phyloP scores from a whole-genome alignment of 225 moss, liverwort and hornwort genomes.

The Marchantia paleacea region DNA sequence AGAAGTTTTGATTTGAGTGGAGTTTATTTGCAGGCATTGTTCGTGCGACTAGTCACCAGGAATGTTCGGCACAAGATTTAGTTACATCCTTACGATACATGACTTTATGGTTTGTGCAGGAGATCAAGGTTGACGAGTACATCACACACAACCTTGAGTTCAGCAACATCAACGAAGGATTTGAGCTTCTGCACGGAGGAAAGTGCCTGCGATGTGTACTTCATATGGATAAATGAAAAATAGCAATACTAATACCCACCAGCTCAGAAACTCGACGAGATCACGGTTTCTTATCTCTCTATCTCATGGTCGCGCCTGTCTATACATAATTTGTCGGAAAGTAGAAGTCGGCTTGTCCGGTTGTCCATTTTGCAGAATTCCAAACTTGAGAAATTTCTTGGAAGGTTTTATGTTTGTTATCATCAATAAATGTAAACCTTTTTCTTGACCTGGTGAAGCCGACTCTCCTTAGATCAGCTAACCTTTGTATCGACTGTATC shows the following conservation, averaged over 20 bases:
- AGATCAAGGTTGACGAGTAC: slow-evolving; percentile 55
- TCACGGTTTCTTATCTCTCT: not conserved
- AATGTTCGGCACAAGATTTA: no score
- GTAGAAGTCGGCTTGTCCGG: not conserved
- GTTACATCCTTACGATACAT: not conserved
- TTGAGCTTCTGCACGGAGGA: slow-evolving; percentile 41
- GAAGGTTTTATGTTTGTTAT: not conserved
- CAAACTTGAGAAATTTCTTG: not conserved
- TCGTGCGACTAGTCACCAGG: no score
- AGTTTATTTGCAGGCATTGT: no score
- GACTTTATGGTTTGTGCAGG: slow-evolving; percentile 26
- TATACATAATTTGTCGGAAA: not conserved
- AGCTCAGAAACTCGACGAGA: not conserved
- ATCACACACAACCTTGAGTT: slow-evolving; percentile 48
- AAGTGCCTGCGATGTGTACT: slow-evolving; percentile 48
- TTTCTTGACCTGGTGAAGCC: not conserved
- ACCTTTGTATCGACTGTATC: no score
- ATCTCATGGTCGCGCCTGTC: not conserved
- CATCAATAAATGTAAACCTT: not conserved
- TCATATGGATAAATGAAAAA: slow-evolving; percentile 24
- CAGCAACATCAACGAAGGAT: slow-evolving; percentile 43
- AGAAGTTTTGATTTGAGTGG: no score
- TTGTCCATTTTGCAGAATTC: not conserved
- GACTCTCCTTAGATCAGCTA: not conserved
- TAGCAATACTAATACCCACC: not conserved